A percentile compares a stretch with the other conserved stretches of the same genome.
These are phyloP conservation scores for Sporothrix schenckii DNA, from an alignment of 2,329 filamentous ascomycete genomes.

Conservation along the genomic window DNA sequence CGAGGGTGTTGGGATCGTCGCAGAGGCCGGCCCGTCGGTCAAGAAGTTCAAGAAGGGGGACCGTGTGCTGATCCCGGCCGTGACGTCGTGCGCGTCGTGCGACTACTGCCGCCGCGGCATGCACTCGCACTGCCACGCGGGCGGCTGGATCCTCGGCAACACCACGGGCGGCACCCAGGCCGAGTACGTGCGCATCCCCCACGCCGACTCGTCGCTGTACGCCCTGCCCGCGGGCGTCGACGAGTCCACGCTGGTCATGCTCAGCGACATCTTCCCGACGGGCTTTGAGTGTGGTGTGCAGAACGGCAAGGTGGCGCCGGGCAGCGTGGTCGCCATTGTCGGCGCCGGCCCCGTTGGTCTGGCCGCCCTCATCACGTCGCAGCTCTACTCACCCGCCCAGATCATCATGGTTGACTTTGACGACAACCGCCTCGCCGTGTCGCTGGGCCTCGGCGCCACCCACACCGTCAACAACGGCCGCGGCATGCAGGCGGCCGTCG, in stretches of 20 bases:
- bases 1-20: conserved; percentile 56
- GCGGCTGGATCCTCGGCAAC: conserved; percentile 60
- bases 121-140: conserved; percentile 56
- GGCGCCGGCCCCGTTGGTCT: conserved; percentile 61
- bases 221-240: conserved; percentile 46
- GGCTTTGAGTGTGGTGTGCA: conserved; percentile 59
- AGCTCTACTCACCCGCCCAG: conserved; percentile 56
- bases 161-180: conserved; percentile 58
- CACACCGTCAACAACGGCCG: conserved; percentile 48
- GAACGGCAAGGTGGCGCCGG: conserved; percentile 56
- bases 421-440: conserved; percentile 50
- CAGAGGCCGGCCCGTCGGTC: conserved; percentile 51
- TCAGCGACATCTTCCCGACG: conserved; percentile 61
- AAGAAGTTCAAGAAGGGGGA: conserved; percentile 54
- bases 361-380: conserved; percentile 57
- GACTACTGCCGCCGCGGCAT: conserved; percentile 55
- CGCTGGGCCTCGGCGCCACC: conserved; percentile 54
- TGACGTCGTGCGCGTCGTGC: conserved; percentile 56
- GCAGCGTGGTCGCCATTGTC: conserved; percentile 56
- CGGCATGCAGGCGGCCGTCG: conserved; percentile 34
- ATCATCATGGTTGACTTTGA: conserved; percentile 59
- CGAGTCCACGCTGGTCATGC: conserved; percentile 50
- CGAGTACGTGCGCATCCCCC: conserved; percentile 58
- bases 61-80: conserved; percentile 55
- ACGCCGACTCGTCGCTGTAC: conserved; percentile 54